Conservation (phyloP, 805 yeast genomes). For the Kodamaea laetipori region DNA sequence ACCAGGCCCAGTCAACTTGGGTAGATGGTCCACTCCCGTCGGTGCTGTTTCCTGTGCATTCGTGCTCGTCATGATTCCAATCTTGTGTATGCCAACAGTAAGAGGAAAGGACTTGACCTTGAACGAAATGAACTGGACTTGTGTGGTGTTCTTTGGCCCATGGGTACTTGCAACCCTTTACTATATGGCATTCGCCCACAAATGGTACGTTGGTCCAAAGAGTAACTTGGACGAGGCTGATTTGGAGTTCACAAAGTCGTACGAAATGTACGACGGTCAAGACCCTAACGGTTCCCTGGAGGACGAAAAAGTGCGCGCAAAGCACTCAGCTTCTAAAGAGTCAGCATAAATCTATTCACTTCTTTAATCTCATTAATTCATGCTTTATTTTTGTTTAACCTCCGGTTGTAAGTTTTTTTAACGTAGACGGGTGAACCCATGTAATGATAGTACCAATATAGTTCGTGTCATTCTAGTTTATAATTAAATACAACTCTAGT, state of each 20-base stretch:
- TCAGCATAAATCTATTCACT: constrained; percentile 2
- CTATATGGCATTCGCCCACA: constrained; percentile 55
- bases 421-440: no score
- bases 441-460: no score
- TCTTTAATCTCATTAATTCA: background rate
- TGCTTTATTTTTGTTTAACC: no score
- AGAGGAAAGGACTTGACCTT: constrained; percentile 39
- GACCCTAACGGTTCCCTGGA: constrained; percentile 6
- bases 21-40: constrained; percentile 49
- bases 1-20: constrained; percentile 71
- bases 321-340: constrained; percentile 3
- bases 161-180: constrained; percentile 53
- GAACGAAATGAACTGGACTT: constrained; percentile 59
- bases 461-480: no score
- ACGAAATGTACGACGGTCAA: constrained; percentile 11
- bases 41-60: constrained; percentile 53
- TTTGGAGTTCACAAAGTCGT: constrained; percentile 26
- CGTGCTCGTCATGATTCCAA: constrained; percentile 58
- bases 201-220: constrained; percentile 63
- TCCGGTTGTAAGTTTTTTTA: no score
- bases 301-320: constrained; percentile 8
- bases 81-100: constrained; percentile 56
- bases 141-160: constrained; percentile 61
- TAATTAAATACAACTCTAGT: no score
- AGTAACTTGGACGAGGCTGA: constrained; percentile 48